Evolutionary conservation across 257 asterid species (phyloP).

Genomic region (Fraxinus quadrangulata): DNA sequence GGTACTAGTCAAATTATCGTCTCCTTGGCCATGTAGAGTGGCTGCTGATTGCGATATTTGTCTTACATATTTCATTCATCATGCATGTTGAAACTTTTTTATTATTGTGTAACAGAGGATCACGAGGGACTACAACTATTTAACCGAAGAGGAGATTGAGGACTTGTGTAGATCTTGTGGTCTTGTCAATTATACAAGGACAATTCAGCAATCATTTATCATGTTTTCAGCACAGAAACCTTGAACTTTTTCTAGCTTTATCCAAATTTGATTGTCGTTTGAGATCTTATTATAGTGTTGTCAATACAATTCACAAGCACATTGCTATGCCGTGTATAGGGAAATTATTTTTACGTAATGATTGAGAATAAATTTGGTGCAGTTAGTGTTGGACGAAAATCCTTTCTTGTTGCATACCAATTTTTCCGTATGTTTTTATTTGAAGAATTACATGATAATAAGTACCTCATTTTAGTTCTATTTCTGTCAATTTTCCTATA

Average conservation of each 20-base stretch:
- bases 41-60: neutral
- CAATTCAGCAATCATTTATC: constrained; percentile 71
- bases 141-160: constrained; percentile 80
- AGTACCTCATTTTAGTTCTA: too few relatives aligned
- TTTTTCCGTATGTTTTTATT: too few relatives aligned
- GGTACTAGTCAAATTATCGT: neutral
- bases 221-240: constrained; percentile 87
- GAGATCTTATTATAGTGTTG: neutral
- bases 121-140: constrained; percentile 47
- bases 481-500: too few relatives aligned
- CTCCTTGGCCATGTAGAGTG: neutral
- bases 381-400: too few relatives aligned
- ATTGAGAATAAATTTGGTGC: too few relatives aligned
- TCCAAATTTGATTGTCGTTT: neutral
- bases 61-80: neutral
- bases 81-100: constrained; percentile 12
- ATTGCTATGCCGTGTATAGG: neutral
- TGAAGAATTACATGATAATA: too few relatives aligned
- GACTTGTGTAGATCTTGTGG: constrained; percentile 82
- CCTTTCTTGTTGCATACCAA: too few relatives aligned
- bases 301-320: neutral
- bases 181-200: constrained; percentile 64
- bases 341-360: neutral
- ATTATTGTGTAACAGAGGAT: constrained; percentile 39
- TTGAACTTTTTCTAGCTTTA: constrained; percentile 32